Evolutionary conservation across 75 land plant genomes (phyloP), one percentile per base, ranked within the genome.

Genomic region (Picea sitchensis): DNA sequence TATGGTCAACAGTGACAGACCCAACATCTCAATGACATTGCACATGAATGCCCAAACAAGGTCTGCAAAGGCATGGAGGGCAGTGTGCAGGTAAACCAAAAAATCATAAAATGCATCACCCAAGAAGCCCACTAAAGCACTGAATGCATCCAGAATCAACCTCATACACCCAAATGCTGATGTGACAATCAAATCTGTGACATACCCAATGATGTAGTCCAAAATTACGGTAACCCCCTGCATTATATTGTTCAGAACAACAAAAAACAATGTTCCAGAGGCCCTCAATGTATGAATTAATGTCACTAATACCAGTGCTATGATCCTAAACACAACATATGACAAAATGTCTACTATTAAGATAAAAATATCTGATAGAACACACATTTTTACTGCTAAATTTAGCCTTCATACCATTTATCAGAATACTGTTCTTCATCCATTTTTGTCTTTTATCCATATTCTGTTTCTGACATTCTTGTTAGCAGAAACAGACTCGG

Each of bases 11-110:
- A 68, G 44, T 17, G 72, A 68, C 17, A 68, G 72, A 11, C 72
- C 72, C 5, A 68, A 32, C 72, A 68, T 68, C 72, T 68, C 17
- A 41, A 68, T 68, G 17, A 36, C 44, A 34, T 68, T 68, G 38
- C 72, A 68, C 44, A 68, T 18, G 47, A 68, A 68, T 36, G 72
- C 72, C 7, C 44, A 68, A 68, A 68, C 15, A 41, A 68, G 47
- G 72, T 68, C 72, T 68, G 72, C 47, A 68, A 68, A 68, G 17
- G 17, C n/a, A 68, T 68, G 72, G 8, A 68, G 72, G 72, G 72
- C 72, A 68, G 72, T 36, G 20, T 68, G 36, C 47, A 68, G 20
- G 17, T 68, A 41, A 34, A 18, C 72, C 72, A 68, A 68, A 32
- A 68, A 34, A 41, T 68, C 72, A 68, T 4, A 68, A 68, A 68